phyloP scores from a whole-genome alignment of 768 basidiomycete genomes.

The Lyophyllum shimeji region DNA sequence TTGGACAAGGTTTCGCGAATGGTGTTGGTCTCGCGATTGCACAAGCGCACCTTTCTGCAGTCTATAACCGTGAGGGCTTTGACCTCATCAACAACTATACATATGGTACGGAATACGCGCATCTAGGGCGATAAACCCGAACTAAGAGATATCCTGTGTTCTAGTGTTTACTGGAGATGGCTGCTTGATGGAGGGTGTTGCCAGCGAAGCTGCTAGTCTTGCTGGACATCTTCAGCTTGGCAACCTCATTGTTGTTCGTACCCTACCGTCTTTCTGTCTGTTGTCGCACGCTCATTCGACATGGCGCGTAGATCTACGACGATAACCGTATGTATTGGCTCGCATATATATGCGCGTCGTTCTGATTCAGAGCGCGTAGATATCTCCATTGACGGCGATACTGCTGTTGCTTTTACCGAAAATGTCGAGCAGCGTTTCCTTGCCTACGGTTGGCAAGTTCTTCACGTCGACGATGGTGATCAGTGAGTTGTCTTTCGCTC shows the following conservation, averaged over 20 bases:
- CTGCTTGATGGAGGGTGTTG: constrained; percentile 95
- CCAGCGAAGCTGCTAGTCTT: constrained; percentile 88
- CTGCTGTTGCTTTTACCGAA: constrained; percentile 91
- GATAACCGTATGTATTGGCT: constrained; percentile 75
- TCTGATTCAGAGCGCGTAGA: constrained; percentile 41
- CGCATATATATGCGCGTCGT: not conserved
- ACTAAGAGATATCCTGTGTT: constrained; percentile 8
- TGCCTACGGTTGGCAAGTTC: constrained; percentile 93
- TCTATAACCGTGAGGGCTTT: constrained; percentile 86
- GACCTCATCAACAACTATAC: constrained; percentile 84
- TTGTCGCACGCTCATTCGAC: not conserved
- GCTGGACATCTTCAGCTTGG: constrained; percentile 94
- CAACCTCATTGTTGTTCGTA: constrained; percentile 84
- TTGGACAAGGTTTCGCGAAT: constrained; percentile 93
- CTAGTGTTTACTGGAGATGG: constrained; percentile 92
- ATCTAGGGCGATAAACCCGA: not conserved
- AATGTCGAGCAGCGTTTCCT: constrained; percentile 86
- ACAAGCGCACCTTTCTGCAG: constrained; percentile 86
- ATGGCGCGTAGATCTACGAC: constrained; percentile 81
- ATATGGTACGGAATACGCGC: constrained; percentile 55
- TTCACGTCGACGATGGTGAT: constrained; percentile 81
- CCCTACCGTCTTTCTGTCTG: not conserved
- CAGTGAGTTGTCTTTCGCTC: constrained; percentile 39
- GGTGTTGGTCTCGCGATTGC: constrained; percentile 93
- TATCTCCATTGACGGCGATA: constrained; percentile 96